Base-by-base conservation (phyloP, 2,329 filamentous ascomycete genomes). In the Atkinsonella texensis region DNA sequence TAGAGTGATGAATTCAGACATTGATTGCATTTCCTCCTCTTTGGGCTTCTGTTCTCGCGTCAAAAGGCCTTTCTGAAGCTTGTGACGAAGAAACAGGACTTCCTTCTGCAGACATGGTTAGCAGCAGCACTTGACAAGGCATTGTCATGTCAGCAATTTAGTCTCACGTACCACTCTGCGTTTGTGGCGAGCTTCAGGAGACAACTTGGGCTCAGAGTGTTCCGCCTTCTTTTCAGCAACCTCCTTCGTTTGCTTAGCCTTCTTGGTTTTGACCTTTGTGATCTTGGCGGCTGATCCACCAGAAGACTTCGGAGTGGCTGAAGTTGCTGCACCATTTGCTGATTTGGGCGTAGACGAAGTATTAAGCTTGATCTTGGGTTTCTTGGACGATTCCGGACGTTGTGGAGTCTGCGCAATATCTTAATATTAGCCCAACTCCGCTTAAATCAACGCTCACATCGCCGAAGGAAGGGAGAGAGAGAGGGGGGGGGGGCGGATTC, bases 51-150 rank as follows among this genome's bases (percentile, higher is more conserved):
- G 80, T 58, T 95, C 89, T 53, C 87, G 81, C 20, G 86, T 87
- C 43, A 98, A 76, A 60, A 98, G 89, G 0, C 90, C 90, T 66
- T 95, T 94, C 65, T 98, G 93, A 35, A 98, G 81, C 66, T 90
- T 89, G 70, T 98, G 91, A 56, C 93, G 86, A 40, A 96, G 79
- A 68, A 94, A 97, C 33, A 96, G 73, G n/a, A 98, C 89, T 59
- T 87, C 83, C 58, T 81, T 84, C 77, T 86, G 57, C 46, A 20
- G 6, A 15, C 2, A 11, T 15, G 9, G 17, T 43, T 39, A 43
- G 32, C 10, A 20, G 7, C 51, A 33, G 23, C 40, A 4, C 49
- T 56, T 77, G 60, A 76, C 69, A 49, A 18, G 32, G 12, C 32
- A 39, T 2, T 38, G 35, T 15, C 2, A 32, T 3, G 10, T 3